Conservation (phyloP, 2,329 filamentous ascomycete genomes). For the Cercospora berteroae region DNA sequence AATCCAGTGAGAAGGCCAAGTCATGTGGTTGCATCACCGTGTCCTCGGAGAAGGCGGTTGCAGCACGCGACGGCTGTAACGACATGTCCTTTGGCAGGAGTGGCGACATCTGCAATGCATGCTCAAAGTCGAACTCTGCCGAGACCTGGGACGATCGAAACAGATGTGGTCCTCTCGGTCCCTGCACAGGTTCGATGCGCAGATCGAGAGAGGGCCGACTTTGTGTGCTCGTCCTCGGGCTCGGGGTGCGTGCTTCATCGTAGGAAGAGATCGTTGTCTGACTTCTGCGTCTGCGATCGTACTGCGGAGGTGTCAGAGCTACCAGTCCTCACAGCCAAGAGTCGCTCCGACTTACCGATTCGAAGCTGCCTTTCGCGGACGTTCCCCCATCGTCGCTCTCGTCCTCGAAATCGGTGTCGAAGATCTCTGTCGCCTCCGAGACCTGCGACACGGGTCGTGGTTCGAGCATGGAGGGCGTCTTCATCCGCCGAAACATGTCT, state of each 20-base stretch:
- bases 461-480: conserved; percentile 60
- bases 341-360: conserved; percentile 60
- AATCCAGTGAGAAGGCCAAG: conserved; percentile 34
- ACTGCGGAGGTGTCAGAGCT: conserved; percentile 29
- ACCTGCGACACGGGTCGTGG: conserved; percentile 43
- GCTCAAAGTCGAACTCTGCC: conserved; percentile 51
- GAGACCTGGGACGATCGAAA: conserved; percentile 70
- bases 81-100: conserved; percentile 62
- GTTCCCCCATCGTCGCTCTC: conserved; percentile 53
- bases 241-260: conserved; percentile 78
- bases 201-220: conserved; percentile 59
- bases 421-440: conserved; percentile 73
- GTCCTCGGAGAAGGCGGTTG: conserved; percentile 44
- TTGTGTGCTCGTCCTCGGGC: conserved; percentile 56
- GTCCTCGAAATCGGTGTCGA: conserved; percentile 73
- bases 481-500: conserved; percentile 52
- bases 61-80: conserved; percentile 38
- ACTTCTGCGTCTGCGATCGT: conserved; percentile 63
- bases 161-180: conserved; percentile 80
- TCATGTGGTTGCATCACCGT: conserved; percentile 32
- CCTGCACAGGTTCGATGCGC: conserved; percentile 68
- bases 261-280: conserved; percentile 84
- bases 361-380: conserved; percentile 64
- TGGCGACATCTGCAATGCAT: conserved; percentile 67
- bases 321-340: background rate